Evolutionary conservation across 2,329 filamentous ascomycete species (phyloP).

Genomic region (Kalaharituber pfeilii): DNA sequence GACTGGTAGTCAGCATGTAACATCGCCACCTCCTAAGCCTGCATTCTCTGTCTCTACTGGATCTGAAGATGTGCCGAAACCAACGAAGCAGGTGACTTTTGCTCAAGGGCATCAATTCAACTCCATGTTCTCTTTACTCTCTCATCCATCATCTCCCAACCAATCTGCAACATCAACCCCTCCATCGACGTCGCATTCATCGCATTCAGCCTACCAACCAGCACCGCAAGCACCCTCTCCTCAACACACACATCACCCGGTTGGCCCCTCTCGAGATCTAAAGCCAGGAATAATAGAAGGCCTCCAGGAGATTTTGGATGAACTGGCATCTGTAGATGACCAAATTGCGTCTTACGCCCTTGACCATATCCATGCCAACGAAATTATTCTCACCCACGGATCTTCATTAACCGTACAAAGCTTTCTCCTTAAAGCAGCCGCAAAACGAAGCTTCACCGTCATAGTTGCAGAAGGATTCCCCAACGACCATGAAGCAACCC

Average conservation of each 20-base stretch:
- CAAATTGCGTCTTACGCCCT: slow-evolving; percentile 79
- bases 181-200: background rate
- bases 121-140: slow-evolving; percentile 14
- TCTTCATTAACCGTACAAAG: slow-evolving; percentile 74
- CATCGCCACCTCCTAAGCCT: background rate
- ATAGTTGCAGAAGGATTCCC: slow-evolving; percentile 61
- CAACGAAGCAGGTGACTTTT: background rate
- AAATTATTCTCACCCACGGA: slow-evolving; percentile 78
- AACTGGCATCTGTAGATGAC: slow-evolving; percentile 80
- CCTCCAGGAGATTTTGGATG: slow-evolving; percentile 89
- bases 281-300: slow-evolving; percentile 84
- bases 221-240: background rate
- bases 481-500: slow-evolving; percentile 48
- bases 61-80: background rate
- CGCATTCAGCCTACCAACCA: no score
- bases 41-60: no score
- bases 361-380: slow-evolving; percentile 82
- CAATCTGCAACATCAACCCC: background rate
- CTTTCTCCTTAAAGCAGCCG: slow-evolving; percentile 72
- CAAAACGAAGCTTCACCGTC: slow-evolving; percentile 71
- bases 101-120: slow-evolving; percentile 5
- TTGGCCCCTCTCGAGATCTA: slow-evolving; percentile 36
- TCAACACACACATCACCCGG: background rate
- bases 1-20: background rate
- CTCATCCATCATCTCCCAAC: background rate